Percentiles rank a stretch among this genome's conserved stretches.
Conservation (phyloP, 352 stramenopile genomes). For the Phytophthora colocasiae region DNA sequence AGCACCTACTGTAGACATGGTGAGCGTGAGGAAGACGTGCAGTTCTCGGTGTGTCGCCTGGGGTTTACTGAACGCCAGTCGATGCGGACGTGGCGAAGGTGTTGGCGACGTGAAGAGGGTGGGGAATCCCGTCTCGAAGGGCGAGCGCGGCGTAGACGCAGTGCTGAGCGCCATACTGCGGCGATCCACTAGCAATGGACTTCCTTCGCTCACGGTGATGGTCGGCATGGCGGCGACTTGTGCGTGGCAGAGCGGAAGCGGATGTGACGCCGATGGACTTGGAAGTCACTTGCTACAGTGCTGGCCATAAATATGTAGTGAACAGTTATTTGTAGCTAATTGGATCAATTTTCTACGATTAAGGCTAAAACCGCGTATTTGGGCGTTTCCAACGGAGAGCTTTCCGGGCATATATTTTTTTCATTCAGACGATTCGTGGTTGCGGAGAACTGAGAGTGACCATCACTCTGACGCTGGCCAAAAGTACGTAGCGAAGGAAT, state of each 20-base stretch:
- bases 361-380: too few relatives aligned
- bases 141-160: slow-evolving; percentile 53
- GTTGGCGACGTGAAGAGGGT: slow-evolving; percentile 67
- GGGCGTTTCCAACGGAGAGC: too few relatives aligned
- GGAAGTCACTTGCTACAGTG: slow-evolving; percentile 3
- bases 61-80: slow-evolving; percentile 52
- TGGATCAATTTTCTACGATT: too few relatives aligned
- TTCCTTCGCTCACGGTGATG: slow-evolving; percentile 29
- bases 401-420: too few relatives aligned
- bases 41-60: slow-evolving; percentile 49
- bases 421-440: too few relatives aligned
- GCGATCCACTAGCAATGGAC: slow-evolving; percentile 26
- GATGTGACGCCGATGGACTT: not conserved
- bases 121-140: slow-evolving; percentile 78
- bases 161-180: slow-evolving; percentile 21
- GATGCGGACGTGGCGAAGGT: slow-evolving; percentile 61
- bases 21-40: slow-evolving; percentile 80
- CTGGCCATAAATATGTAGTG: too few relatives aligned
- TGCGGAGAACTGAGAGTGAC: too few relatives aligned
- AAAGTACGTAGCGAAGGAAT: too few relatives aligned
- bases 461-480: too few relatives aligned
- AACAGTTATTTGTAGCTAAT: too few relatives aligned
- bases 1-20: slow-evolving; percentile 79
- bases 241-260: slow-evolving; percentile 2
- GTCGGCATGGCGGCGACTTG: slow-evolving; percentile 27